A percentile compares a stretch with the other conserved stretches of the same genome.
Conservation (phyloP, 2,329 filamentous ascomycete genomes). For the Talaromyces sp. region DNA sequence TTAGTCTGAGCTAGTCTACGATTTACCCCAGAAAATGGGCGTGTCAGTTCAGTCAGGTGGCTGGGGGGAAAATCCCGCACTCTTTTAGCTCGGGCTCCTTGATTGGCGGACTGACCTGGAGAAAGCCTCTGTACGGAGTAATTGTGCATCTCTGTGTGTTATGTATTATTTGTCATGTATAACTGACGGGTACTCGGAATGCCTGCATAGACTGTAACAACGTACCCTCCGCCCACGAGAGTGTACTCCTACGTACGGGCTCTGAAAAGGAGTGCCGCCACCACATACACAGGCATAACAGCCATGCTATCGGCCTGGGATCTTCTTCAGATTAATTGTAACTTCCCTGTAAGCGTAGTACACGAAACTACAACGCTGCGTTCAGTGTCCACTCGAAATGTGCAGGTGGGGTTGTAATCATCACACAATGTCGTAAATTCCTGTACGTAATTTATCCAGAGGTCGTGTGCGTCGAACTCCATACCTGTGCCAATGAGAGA, state of each 20-base stretch:
- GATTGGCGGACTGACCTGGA: slow-evolving; percentile 7
- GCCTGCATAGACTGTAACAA: neutral
- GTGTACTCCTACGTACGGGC: neutral
- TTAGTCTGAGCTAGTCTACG: neutral
- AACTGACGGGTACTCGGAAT: neutral
- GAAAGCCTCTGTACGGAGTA: neutral
- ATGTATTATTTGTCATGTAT: neutral
- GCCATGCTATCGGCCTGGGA: neutral
- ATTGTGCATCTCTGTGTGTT: neutral
- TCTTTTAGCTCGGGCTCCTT: neutral
- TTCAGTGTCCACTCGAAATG: neutral
- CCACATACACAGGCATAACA: neutral
- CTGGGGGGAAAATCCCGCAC: slow-evolving; percentile 8
- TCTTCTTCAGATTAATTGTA: neutral
- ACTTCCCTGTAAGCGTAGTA: neutral
- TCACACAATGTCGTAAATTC: neutral
- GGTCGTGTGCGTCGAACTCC: neutral
- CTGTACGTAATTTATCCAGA: neutral
- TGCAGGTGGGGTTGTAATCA: slow-evolving; percentile 11
- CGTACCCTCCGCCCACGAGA: neutral
- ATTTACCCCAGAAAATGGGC: slow-evolving; percentile 1
- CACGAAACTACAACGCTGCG: neutral
- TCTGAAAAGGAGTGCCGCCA: neutral
- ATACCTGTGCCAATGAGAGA: neutral
- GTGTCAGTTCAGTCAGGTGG: slow-evolving; percentile 1